These are phyloP conservation scores for Scytalidium sp. DNA, from an alignment of 2,329 filamentous ascomycete genomes.

Conservation along the genomic window DNA sequence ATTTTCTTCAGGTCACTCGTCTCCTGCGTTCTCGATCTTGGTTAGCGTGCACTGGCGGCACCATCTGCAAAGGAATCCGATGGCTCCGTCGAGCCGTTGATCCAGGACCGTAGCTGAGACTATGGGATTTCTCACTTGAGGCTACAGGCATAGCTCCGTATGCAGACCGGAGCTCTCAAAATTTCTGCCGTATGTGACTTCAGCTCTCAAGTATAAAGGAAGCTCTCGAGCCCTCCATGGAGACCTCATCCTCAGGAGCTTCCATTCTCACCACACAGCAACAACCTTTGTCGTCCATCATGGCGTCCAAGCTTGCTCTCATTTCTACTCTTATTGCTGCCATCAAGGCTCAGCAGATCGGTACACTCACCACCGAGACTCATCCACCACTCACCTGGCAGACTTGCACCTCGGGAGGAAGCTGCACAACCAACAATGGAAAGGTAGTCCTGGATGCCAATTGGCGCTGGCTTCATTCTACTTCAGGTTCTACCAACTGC, in stretches of 20 bases:
- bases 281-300: not conserved
- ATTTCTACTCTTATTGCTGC: slow-evolving; percentile 38
- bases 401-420: slow-evolving; percentile 43
- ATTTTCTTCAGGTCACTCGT: not conserved
- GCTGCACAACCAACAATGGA: slow-evolving; percentile 44
- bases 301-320: slow-evolving; percentile 28
- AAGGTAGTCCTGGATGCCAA: slow-evolving; percentile 53
- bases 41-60: not conserved
- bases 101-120: not conserved
- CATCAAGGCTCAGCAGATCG: slow-evolving; percentile 45
- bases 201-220: not conserved
- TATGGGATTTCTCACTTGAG: not conserved
- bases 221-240: not conserved
- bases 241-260: not conserved
- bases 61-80: not conserved
- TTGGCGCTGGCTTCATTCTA: slow-evolving; percentile 54
- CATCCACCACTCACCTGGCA: slow-evolving; percentile 52
- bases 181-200: not conserved
- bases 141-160: not conserved
- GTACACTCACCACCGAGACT: slow-evolving; percentile 40
- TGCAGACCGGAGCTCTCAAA: not conserved
- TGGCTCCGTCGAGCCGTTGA: not conserved
- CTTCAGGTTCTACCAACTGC: slow-evolving; percentile 30
- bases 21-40: not conserved
- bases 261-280: not conserved